These are phyloP conservation scores for Suillus occidentalis DNA, from an alignment of 768 basidiomycete species.

Conservation along the genomic window DNA sequence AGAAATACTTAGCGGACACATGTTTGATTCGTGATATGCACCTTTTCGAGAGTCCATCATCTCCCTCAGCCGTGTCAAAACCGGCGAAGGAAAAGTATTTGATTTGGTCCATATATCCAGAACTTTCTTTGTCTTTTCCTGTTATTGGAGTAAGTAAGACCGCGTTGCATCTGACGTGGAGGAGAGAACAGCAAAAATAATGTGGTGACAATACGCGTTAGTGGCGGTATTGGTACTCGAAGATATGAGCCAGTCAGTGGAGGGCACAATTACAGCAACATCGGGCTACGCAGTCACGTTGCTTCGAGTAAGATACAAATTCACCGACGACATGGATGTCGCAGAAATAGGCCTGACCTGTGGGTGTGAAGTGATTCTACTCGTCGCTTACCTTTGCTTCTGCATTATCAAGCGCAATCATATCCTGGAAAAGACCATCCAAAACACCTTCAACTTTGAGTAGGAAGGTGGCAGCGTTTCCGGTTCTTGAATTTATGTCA, in stretches of 20 bases:
- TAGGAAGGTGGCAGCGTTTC: slow-evolving; percentile 81
- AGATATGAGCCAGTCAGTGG: slow-evolving; percentile 6
- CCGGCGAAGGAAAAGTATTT: slow-evolving; percentile 79
- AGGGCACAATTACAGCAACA: slow-evolving; percentile 10
- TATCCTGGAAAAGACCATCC: slow-evolving; percentile 86
- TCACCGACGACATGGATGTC: slow-evolving; percentile 5
- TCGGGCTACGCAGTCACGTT: slow-evolving; percentile 9
- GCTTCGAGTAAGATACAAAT: slow-evolving; percentile 10
- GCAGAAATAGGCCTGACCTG: slow-evolving; percentile 1
- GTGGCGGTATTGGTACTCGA: slow-evolving; percentile 14
- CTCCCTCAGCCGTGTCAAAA: slow-evolving; percentile 71
- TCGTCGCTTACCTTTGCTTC: slow-evolving; percentile 83
- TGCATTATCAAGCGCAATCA: slow-evolving; percentile 58
- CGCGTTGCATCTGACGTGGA: slow-evolving; percentile 42
- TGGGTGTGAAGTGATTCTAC: slow-evolving; percentile 8
- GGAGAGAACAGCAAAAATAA: slow-evolving; percentile 10
- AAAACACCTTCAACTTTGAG: slow-evolving; percentile 88
- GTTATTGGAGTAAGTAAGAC: slow-evolving; percentile 38
- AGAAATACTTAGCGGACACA: slow-evolving; percentile 83
- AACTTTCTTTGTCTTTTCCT: slow-evolving; percentile 98
- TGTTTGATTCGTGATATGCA: slow-evolving; percentile 70
- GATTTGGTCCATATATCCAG: slow-evolving; percentile 97
- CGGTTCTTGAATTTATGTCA: slow-evolving; percentile 54
- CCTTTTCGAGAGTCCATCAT: slow-evolving; percentile 75
- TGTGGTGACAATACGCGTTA: slow-evolving; percentile 30